A percentile compares a stretch with the other conserved stretches of the same genome.
Evolutionary conservation across 768 basidiomycete species (phyloP).

Genomic region (Termitomyces sp.): DNA sequence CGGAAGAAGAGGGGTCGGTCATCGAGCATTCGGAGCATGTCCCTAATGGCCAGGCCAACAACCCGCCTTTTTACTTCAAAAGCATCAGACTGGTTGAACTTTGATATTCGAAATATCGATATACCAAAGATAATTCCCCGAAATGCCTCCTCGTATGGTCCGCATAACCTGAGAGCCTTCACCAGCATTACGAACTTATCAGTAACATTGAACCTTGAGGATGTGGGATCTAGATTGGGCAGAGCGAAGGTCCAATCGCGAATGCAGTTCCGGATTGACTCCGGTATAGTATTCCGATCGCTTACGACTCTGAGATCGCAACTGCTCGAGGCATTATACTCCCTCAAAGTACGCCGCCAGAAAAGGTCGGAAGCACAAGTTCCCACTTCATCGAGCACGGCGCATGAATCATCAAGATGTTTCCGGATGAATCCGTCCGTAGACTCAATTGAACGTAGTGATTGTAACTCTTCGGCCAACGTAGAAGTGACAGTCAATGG

Average conservation of each 20-base stretch:
- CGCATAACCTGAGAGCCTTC: conserved; percentile 52
- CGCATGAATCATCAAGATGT: conserved; percentile 42
- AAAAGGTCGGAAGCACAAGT: conserved; percentile 64
- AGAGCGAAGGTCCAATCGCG: conserved; percentile 60
- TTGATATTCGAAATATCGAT: conserved; percentile 9
- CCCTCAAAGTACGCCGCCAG: conserved; percentile 53
- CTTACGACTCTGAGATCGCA: conserved; percentile 31
- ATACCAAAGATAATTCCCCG: conserved; percentile 64
- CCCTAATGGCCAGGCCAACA: conserved; percentile 53
- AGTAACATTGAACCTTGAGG: conserved; percentile 60
- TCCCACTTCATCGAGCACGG: conserved; percentile 51
- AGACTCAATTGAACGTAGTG: conserved; percentile 33
- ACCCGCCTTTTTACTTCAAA: conserved; percentile 45
- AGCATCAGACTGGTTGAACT: conserved; percentile 5
- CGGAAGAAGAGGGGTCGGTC: conserved; percentile 51
- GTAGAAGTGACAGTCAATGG: conserved; percentile 27
- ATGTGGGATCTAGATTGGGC: conserved; percentile 55
- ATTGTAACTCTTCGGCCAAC: conserved; percentile 42
- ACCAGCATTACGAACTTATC: conserved; percentile 61
- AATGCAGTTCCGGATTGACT: conserved; percentile 32
- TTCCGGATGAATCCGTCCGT: conserved; percentile 23
- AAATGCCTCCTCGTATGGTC: conserved; percentile 49
- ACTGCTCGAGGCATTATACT: conserved; percentile 30
- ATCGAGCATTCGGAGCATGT: conserved; percentile 50
- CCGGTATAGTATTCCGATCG: conserved; percentile 18